phyloP scores from a whole-genome alignment of 1,284 basidiomycete genomes.

The Chondrostereum purpureum region DNA sequence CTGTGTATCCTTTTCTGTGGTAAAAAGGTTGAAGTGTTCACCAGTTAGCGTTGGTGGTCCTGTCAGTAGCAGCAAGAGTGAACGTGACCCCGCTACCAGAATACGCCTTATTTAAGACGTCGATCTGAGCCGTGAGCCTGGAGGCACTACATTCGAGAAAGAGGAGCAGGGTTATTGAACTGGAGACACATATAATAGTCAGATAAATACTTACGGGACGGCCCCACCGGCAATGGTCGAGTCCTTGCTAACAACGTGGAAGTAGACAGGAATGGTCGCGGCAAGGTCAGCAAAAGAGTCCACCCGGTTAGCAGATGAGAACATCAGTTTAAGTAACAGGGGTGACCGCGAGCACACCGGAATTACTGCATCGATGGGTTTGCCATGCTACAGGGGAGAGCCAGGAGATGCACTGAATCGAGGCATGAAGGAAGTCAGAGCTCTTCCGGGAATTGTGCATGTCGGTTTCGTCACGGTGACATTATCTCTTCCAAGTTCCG shows the following conservation, averaged over 20 bases:
- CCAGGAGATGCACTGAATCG: no score
- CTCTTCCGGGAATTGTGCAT: no score
- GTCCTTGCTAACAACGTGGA: slow-evolving; percentile 40
- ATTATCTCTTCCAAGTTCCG: no score
- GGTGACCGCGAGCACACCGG: no score
- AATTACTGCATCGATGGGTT: no score
- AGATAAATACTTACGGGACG: slow-evolving; percentile 28
- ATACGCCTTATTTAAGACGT: slow-evolving; percentile 42
- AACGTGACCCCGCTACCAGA: slow-evolving; percentile 34
- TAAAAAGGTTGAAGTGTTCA: slow-evolving; percentile 32
- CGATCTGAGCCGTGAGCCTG: slow-evolving; percentile 34
- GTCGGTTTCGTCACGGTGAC: no score
- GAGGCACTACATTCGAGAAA: slow-evolving; percentile 19
- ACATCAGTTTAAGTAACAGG: no score
- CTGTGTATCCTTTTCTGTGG: slow-evolving; percentile 17
- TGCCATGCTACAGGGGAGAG: no score
- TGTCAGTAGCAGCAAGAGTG: slow-evolving; percentile 34
- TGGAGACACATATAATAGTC: not conserved
- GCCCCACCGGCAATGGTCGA: slow-evolving; percentile 34
- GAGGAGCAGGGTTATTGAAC: no score
- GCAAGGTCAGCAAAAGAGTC: no score
- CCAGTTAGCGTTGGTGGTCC: slow-evolving; percentile 42
- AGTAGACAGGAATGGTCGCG: slow-evolving; percentile 34
- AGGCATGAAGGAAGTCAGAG: no score
- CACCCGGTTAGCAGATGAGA: no score